Evolutionary conservation across 1,284 basidiomycete species (phyloP).

Genomic region (Pseudomicrostroma phylloplanum): DNA sequence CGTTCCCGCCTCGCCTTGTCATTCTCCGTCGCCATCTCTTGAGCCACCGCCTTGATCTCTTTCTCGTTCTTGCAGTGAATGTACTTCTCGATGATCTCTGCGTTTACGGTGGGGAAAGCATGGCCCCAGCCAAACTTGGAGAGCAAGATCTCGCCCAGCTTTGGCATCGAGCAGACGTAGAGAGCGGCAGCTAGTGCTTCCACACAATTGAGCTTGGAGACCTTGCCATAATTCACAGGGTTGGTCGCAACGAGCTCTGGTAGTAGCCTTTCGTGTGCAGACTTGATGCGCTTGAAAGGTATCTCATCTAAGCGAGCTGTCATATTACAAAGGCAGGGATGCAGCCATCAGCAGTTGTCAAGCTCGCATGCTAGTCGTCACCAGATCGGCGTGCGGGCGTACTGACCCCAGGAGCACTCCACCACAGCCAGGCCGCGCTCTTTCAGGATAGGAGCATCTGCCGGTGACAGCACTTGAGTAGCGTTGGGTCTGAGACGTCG

Average conservation of each 20-base stretch:
- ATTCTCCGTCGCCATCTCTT: slow-evolving; percentile 4
- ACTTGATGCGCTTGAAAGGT: slow-evolving; percentile 86
- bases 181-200: slow-evolving; percentile 25
- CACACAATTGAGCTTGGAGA: slow-evolving; percentile 47
- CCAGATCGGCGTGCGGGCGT: too few species aligned
- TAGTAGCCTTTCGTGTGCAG: slow-evolving; percentile 76
- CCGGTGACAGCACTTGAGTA: slow-evolving; percentile 70
- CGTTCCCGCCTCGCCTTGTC: slow-evolving; percentile 4
- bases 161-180: slow-evolving; percentile 6
- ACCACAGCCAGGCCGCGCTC: slow-evolving; percentile 82
- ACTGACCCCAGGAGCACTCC: slow-evolving; percentile 76
- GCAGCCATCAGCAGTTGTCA: too few species aligned
- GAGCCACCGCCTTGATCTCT: neutral
- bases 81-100: slow-evolving; percentile 3
- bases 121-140: slow-evolving; percentile 2
- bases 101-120: slow-evolving; percentile 4
- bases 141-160: neutral
- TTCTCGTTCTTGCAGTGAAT: slow-evolving; percentile 1
- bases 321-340: too few species aligned
- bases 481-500: slow-evolving; percentile 69
- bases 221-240: slow-evolving; percentile 48
- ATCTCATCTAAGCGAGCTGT: slow-evolving; percentile 79
- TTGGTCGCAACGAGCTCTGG: slow-evolving; percentile 48
- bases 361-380: too few species aligned
- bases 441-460: slow-evolving; percentile 73